Base-by-base conservation (phyloP, 2,329 filamentous ascomycete species). In the Cladosporium oxysporum region DNA sequence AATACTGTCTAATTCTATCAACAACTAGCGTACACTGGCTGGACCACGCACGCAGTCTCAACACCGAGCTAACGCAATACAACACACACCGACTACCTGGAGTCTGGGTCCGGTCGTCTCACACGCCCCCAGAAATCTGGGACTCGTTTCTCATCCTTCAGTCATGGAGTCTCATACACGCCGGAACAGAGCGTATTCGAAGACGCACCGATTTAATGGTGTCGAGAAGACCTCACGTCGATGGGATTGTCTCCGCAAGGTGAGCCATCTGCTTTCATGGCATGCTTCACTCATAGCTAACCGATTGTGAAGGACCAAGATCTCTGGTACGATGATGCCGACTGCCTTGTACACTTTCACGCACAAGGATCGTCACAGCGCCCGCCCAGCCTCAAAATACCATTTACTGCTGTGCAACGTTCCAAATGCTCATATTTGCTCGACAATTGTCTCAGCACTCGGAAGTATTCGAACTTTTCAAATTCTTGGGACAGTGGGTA, bases 261-360 rank as follows among this genome's bases (percentile, higher is more conserved):
- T 72, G 44, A 44, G 67, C 58, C 52, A 10, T 11, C 31, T 21
- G 28, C 1, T 6, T 33, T 26, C 18, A 12, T 35, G 2, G 3
- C 18, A 12, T 64, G 7, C 33, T 28, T 26, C 58, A n/a, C 44
- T 5, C 31, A 7, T 5, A 16, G 29, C 63, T 57, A 29, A 50
- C 12, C 21, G 18, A 31, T 35, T 14, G 4, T 18, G 29, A 66
- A 93, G 90, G 91, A 93, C 70, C 81, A 85, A 2, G 90, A 92
- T 69, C 80, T 94, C 2, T 93, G 88, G 88, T 83, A 84, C 67
- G 81, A 83, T 12, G 79, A 88, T 68, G 90, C 88, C 16, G 87
- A 92, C 73, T 93, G 90, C 71, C 81, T 87, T 18, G 83, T 93
- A 1, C 84, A 93, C 76, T 81, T 93, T 0, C 88, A 91, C 71